These are phyloP conservation scores for Xylaria arbuscula DNA, from an alignment of 2,329 filamentous ascomycete genomes.

Conservation along the genomic window DNA sequence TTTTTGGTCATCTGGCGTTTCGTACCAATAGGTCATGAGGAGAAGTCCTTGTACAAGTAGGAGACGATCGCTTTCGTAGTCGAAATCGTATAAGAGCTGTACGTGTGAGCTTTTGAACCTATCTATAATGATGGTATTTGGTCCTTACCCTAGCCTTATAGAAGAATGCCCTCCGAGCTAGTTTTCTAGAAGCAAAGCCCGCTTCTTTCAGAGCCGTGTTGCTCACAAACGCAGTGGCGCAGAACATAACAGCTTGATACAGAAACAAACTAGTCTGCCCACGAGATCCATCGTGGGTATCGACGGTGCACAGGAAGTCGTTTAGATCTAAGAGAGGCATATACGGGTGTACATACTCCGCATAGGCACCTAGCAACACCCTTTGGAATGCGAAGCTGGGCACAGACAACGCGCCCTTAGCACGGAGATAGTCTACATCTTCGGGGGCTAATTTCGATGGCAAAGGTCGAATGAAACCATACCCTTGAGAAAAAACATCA, in stretches of 20 bases:
- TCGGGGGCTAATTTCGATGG: constrained; percentile 81
- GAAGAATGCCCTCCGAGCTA: constrained; percentile 88
- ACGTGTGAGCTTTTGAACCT: constrained; percentile 36
- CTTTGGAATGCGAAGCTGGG: constrained; percentile 78
- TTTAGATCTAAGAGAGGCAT: constrained; percentile 86
- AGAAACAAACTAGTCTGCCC: constrained; percentile 84
- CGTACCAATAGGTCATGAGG: constrained; percentile 97
- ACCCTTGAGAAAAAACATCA: constrained; percentile 63
- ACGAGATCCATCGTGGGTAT: constrained; percentile 73
- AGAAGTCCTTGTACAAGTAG: constrained; percentile 88
- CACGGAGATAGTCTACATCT: constrained; percentile 83
- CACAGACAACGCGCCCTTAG: constrained; percentile 85
- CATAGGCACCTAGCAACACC: constrained; percentile 82
- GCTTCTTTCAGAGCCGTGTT: constrained; percentile 79
- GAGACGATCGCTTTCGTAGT: constrained; percentile 91
- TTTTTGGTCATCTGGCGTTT: constrained; percentile 95
- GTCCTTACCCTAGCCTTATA: constrained; percentile 81
- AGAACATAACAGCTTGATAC: constrained; percentile 96
- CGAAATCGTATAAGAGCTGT: constrained; percentile 90
- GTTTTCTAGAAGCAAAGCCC: constrained; percentile 81
- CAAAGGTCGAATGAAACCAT: constrained; percentile 80
- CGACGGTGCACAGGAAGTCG: constrained; percentile 69
- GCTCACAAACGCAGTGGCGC: constrained; percentile 88
- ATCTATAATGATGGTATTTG: constrained; percentile 19
- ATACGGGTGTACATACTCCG: constrained; percentile 92